A percentile compares a stretch with the other conserved stretches of the same genome.
Evolutionary conservation across 345 rosid species (phyloP).

Genomic region (Salix brachista): DNA sequence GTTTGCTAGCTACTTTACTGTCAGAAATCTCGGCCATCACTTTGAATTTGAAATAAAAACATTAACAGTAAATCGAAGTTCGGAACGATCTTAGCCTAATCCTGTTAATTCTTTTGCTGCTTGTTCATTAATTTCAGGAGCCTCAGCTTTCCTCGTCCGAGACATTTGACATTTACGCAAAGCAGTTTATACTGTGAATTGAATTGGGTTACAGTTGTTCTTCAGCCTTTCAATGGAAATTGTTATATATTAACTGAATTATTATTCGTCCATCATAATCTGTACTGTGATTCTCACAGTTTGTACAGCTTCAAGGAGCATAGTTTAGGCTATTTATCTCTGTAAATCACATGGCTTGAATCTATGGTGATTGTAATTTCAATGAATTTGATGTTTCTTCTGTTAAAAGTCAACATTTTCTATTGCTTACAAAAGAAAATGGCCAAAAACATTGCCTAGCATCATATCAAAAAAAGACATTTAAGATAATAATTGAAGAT

Average conservation of each 20-base stretch:
- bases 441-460: too few species aligned
- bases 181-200: constrained; percentile 39
- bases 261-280: too few species aligned
- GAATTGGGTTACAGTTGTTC: background rate
- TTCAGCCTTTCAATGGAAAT: background rate
- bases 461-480: too few species aligned
- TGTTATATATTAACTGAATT: too few species aligned
- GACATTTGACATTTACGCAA: constrained; percentile 49
- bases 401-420: background rate
- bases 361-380: background rate
- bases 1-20: constrained; percentile 18
- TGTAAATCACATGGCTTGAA: background rate
- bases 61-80: background rate
- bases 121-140: constrained; percentile 39
- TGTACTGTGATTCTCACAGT: too few species aligned
- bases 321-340: background rate
- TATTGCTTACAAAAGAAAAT: too few species aligned
- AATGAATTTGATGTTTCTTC: background rate
- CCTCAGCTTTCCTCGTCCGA: constrained; percentile 64
- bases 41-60: background rate
- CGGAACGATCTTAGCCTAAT: background rate
- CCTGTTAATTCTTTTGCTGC: background rate
- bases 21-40: background rate
- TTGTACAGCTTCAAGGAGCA: too few species aligned
- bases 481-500: background rate